Evolutionary conservation across 352 stramenopile genomes (phyloP).

Genomic region (Phytopythium oedochilum): DNA sequence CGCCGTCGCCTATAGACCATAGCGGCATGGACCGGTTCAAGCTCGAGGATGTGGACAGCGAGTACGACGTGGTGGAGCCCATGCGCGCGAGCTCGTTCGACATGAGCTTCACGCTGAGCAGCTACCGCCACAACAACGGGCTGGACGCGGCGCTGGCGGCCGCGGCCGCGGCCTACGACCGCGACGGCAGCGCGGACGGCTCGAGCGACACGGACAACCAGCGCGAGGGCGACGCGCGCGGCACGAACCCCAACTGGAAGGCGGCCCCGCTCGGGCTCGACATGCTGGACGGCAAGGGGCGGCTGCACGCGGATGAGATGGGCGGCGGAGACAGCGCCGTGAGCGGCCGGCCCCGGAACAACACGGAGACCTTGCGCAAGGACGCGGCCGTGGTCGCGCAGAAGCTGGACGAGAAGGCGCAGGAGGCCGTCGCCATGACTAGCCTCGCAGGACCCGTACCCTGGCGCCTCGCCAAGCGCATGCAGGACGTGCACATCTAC

Average conservation of each 20-base stretch:
- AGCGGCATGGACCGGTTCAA: conserved; percentile 78
- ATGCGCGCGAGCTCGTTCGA: conserved; percentile 87
- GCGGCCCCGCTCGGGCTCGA: conserved; percentile 3
- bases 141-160: conserved; percentile 14
- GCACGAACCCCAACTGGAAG: conserved; percentile 6
- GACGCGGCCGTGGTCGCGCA: conserved; percentile 47
- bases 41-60: conserved; percentile 70
- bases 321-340: neutral
- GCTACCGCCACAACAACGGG: conserved; percentile 23
- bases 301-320: conserved; percentile 41
- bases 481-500: conserved; percentile 82
- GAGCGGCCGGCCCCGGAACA: conserved; percentile 10
- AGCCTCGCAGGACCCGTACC: conserved; percentile 52
- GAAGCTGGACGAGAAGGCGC: conserved; percentile 69
- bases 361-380: conserved; percentile 20
- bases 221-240: conserved; percentile 10
- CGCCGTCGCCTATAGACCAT: too few relatives aligned
- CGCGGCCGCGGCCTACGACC: conserved; percentile 12
- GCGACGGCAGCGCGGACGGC: conserved; percentile 14
- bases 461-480: conserved; percentile 70
- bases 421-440: conserved; percentile 55
- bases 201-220: conserved; percentile 18
- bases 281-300: conserved; percentile 36
- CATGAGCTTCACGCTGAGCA: conserved; percentile 80
- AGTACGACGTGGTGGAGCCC: conserved; percentile 76